Percentiles rank a stretch among this genome's conserved stretches.
phyloP scores from a whole-genome alignment of 352 stramenopile species.

The Detonula confervacea region DNA sequence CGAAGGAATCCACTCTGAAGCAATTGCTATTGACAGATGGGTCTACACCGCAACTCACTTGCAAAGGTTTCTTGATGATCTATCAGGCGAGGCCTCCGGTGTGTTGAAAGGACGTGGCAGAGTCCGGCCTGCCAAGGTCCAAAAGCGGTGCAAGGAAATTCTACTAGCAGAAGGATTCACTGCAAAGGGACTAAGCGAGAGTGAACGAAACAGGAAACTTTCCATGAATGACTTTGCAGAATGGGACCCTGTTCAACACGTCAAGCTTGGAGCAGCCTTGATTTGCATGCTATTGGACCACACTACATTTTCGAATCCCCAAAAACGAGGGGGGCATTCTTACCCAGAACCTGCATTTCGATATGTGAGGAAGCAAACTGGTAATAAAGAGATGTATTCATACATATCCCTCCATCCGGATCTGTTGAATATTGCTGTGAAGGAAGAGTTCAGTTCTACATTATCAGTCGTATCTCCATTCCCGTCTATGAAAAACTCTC shows the following conservation, averaged over 20 bases:
- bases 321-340: constrained; percentile 32
- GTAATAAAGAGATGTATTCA: constrained; percentile 32
- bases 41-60: constrained; percentile 79
- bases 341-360: constrained; percentile 62
- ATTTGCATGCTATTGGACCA: constrained; percentile 77
- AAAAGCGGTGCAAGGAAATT: constrained; percentile 55
- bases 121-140: constrained; percentile 35
- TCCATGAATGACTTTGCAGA: constrained; percentile 68
- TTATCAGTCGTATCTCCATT: constrained; percentile 37
- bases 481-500: constrained; percentile 62
- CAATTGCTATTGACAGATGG: constrained; percentile 54
- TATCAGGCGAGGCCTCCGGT: constrained; percentile 30
- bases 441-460: constrained; percentile 68
- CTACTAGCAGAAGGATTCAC: constrained; percentile 52
- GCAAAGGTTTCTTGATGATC: constrained; percentile 76
- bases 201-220: constrained; percentile 37
- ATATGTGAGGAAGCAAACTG: constrained; percentile 45
- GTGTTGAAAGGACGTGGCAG: constrained; percentile 37
- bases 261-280: constrained; percentile 88
- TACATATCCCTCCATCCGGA: constrained; percentile 67
- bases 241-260: constrained; percentile 90
- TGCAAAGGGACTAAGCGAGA: constrained; percentile 58
- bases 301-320: constrained; percentile 50
- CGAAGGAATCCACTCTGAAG: constrained; percentile 9
- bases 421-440: constrained; percentile 63